These are phyloP conservation scores for Fragilariopsis cylindrus DNA, from an alignment of 108 stramenopile genomes.

Conservation along the genomic window DNA sequence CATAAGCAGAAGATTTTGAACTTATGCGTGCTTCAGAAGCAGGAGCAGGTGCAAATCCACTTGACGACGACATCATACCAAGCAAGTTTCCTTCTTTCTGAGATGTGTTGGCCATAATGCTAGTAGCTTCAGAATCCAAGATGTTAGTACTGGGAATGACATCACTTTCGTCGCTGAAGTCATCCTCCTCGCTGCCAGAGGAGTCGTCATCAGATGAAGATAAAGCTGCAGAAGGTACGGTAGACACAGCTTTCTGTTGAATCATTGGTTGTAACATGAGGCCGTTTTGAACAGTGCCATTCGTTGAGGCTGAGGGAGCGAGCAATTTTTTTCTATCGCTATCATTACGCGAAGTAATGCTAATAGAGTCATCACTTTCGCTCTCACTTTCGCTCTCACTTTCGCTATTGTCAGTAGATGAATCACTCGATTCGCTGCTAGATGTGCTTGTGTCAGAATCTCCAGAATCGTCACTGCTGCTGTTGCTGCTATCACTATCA, in stretches of 20 bases:
- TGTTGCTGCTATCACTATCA: constrained; percentile 38
- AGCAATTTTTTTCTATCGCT: constrained; percentile 12
- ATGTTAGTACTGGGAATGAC: background rate
- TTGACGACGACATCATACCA: constrained; percentile 8
- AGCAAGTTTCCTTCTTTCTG: constrained; percentile 26
- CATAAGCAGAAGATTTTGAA: constrained; percentile 25
- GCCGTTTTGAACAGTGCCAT: constrained; percentile 2
- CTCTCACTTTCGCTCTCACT: constrained; percentile 25
- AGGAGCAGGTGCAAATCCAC: constrained; percentile 14
- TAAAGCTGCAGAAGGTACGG: constrained; percentile 16
- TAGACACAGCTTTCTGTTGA: constrained; percentile 1
- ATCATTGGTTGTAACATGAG: constrained; percentile 13
- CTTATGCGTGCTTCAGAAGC: background rate
- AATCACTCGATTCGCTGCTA: constrained; percentile 19
- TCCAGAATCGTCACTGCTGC: constrained; percentile 30
- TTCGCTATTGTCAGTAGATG: constrained; percentile 20
- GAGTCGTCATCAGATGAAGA: constrained; percentile 22
- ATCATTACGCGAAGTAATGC: constrained; percentile 5
- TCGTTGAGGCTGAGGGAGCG: background rate
- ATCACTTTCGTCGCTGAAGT: background rate
- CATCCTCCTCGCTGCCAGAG: constrained; percentile 4
- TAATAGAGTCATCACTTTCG: constrained; percentile 24
- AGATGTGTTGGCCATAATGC: background rate
- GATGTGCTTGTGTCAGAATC: constrained; percentile 13
- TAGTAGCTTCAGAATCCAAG: background rate